These are phyloP conservation scores for Pythium sp. DNA, from an alignment of 352 stramenopile species.

Conservation along the genomic window DNA sequence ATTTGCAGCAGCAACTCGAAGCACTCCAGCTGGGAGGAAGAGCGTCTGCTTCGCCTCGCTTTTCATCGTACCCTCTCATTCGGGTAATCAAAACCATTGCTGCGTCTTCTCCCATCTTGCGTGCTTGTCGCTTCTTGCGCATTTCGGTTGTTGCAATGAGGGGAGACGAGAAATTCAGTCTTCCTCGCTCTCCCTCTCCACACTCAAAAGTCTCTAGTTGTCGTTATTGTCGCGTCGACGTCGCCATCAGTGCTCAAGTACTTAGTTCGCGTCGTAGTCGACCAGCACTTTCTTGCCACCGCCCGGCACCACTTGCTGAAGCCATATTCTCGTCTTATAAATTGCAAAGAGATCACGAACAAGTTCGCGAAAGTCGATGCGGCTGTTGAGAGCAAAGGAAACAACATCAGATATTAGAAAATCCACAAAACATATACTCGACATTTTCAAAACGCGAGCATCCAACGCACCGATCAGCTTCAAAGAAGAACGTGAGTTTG, in stretches of 20 bases:
- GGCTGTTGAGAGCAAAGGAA: constrained; percentile 29
- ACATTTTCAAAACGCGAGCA: background rate
- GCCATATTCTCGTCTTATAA: constrained; percentile 99
- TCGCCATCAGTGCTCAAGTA: constrained; percentile 1
- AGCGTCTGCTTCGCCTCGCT: background rate
- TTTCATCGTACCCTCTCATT: background rate
- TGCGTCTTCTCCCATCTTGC: background rate
- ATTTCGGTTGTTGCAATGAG: background rate
- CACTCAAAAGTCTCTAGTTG: constrained; percentile 1
- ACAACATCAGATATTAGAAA: constrained; percentile 7
- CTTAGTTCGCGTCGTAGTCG: constrained; percentile 60
- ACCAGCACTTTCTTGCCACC: constrained; percentile 66
- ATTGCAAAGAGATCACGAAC: constrained; percentile 98
- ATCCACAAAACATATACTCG: background rate
- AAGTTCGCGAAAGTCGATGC: constrained; percentile 98
- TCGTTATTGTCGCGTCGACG: constrained; percentile 7
- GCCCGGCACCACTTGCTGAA: constrained; percentile 91
- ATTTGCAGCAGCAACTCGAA: background rate
- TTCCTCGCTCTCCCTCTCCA: background rate
- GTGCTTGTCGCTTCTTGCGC: background rate
- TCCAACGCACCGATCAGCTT: constrained; percentile 88
- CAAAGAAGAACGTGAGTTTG: constrained; percentile 99
- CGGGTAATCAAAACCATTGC: background rate
- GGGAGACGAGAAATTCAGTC: background rate
- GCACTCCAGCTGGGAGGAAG: background rate